These are phyloP conservation scores for Oemleria cerasiformis DNA, from an alignment of 306 rosid species.

Conservation along the genomic window DNA sequence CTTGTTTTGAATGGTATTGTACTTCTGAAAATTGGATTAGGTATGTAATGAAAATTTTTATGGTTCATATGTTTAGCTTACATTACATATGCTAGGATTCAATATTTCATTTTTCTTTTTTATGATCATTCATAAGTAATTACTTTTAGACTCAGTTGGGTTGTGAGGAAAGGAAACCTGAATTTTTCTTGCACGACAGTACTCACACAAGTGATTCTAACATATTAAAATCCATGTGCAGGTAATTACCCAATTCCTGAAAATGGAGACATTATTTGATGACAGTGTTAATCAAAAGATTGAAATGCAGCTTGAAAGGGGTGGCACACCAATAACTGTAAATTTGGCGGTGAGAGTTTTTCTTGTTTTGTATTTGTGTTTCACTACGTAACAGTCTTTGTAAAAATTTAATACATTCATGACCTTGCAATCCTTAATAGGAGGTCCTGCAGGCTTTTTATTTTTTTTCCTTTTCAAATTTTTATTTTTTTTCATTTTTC, in stretches of 20 bases:
- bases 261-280: slow-evolving; percentile 85
- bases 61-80: background rate
- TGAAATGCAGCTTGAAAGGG: slow-evolving; percentile 85
- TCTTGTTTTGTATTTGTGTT: slow-evolving; percentile 21
- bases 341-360: slow-evolving; percentile 61
- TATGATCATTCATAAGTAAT: background rate
- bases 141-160: background rate
- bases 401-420: background rate
- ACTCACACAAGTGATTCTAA: slow-evolving; percentile 8
- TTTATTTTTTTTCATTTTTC: too few relatives aligned
- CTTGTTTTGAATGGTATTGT: background rate
- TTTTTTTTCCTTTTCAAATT: too few relatives aligned
- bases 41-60: background rate
- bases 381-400: background rate
- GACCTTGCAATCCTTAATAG: background rate
- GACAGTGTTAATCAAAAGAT: slow-evolving; percentile 72
- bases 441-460: background rate
- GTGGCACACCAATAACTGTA: slow-evolving; percentile 56
- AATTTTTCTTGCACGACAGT: background rate
- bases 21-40: background rate
- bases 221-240: slow-evolving; percentile 35
- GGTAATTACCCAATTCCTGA: slow-evolving; percentile 91
- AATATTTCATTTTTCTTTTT: too few relatives aligned
- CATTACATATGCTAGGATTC: background rate
- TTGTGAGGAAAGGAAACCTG: background rate